Evolutionary conservation across 257 asterid genomes (phyloP).

Genomic region (Anisodus tanguticus): DNA sequence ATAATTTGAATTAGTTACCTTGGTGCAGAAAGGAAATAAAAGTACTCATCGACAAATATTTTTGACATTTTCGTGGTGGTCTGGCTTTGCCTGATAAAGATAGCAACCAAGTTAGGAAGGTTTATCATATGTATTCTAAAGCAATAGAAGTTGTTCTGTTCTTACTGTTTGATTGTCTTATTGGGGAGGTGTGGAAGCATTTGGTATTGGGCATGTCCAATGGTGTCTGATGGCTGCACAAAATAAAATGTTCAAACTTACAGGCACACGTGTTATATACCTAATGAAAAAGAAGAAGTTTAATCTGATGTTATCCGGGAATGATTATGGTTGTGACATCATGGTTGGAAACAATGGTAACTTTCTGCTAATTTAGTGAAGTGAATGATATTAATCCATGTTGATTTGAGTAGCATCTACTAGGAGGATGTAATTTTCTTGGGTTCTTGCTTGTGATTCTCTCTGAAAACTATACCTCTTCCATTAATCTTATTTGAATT

Average conservation of each 20-base stretch:
- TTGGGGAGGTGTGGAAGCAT: conserved; percentile 9
- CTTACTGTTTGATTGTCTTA: not conserved
- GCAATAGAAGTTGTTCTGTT: not conserved
- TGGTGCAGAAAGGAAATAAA: not conserved
- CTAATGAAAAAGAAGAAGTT: not conserved
- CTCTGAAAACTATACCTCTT: not conserved
- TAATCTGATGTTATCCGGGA: not conserved
- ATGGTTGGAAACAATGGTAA: not conserved
- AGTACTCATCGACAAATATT: not conserved
- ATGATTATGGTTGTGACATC: not conserved
- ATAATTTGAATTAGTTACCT: not conserved
- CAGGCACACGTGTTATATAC: not conserved
- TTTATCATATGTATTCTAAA: not conserved
- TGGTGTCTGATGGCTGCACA: not conserved
- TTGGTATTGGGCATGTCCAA: not conserved
- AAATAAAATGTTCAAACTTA: not conserved
- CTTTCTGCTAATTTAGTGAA: not conserved
- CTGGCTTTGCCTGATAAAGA: not conserved
- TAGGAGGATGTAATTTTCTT: conserved; percentile 16
- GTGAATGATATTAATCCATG: not conserved
- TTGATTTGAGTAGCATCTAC: conserved; percentile 1
- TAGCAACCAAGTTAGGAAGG: not conserved
- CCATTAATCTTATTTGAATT: not conserved
- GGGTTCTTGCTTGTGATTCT: not conserved
- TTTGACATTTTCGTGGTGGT: not conserved